Conservation (phyloP, 768 basidiomycete species). For the Leccinum ochraceum region DNA sequence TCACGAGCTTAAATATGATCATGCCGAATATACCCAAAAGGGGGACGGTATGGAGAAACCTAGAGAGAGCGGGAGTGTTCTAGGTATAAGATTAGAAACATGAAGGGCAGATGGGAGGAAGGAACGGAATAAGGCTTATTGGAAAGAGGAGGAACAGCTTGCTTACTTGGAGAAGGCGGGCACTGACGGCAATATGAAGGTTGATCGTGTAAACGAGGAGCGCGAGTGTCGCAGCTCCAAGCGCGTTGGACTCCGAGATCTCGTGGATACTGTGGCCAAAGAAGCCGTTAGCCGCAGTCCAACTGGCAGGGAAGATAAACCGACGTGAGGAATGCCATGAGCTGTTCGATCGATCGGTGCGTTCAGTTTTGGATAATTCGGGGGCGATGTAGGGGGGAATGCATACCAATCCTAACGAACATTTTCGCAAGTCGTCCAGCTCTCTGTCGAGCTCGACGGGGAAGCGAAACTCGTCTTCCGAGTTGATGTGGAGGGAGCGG, state of each 20-base stretch:
- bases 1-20: constrained; percentile 18
- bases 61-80: constrained; percentile 16
- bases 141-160: background rate
- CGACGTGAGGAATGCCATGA: constrained; percentile 30
- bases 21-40: constrained; percentile 27
- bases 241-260: constrained; percentile 18
- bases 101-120: background rate
- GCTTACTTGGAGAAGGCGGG: constrained; percentile 21
- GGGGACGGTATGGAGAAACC: constrained; percentile 28
- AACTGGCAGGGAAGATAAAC: constrained; percentile 1
- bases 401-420: constrained; percentile 23
- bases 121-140: background rate
- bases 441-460: constrained; percentile 21
- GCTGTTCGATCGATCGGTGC: constrained; percentile 12
- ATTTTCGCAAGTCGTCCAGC: constrained; percentile 24
- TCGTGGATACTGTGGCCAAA: constrained; percentile 21
- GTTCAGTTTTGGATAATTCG: background rate
- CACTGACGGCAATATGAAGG: constrained; percentile 23
- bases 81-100: constrained; percentile 2
- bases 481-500: background rate
- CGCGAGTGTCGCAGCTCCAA: constrained; percentile 24
- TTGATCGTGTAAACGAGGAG: constrained; percentile 34
- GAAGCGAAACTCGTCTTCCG: constrained; percentile 3
- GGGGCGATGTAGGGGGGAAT: background rate
- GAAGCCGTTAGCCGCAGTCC: background rate